Conservation (phyloP, 306 rosid species). For the Hippophae rhamnoides region DNA sequence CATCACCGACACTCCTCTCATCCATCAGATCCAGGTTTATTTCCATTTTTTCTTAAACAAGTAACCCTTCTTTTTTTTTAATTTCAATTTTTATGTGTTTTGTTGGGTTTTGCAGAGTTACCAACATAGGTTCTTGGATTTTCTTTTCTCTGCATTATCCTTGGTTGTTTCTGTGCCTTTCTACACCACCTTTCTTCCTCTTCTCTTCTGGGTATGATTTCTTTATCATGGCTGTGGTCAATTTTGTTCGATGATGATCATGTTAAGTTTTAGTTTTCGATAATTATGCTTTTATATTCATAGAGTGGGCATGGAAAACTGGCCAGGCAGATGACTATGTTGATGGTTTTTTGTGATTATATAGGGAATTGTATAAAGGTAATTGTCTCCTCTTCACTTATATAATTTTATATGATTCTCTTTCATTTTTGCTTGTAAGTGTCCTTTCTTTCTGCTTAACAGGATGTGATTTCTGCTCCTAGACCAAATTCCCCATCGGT, state of each 20-base stretch:
- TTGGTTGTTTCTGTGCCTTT: slow-evolving; percentile 90
- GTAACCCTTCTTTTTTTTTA: slow-evolving; percentile 11
- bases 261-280: not conserved
- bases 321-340: slow-evolving; percentile 91
- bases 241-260: not conserved
- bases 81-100: slow-evolving; percentile 1
- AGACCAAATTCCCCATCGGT: slow-evolving; percentile 90
- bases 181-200: slow-evolving; percentile 92
- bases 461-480: slow-evolving; percentile 95
- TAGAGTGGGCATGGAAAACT: slow-evolving; percentile 95
- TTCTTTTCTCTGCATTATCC: slow-evolving; percentile 60
- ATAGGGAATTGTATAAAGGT: slow-evolving; percentile 79
- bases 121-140: slow-evolving; percentile 51
- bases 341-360: slow-evolving; percentile 96
- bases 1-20: slow-evolving; percentile 37
- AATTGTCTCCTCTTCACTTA: slow-evolving; percentile 4
- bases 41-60: slow-evolving; percentile 1
- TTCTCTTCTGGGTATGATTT: slow-evolving; percentile 74
- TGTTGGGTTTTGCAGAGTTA: slow-evolving; percentile 36
- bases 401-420: slow-evolving; percentile 4
- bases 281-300: slow-evolving; percentile 7
- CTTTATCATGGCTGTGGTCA: slow-evolving; percentile 4
- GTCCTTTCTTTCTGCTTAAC: slow-evolving; percentile 7
- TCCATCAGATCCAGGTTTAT: slow-evolving; percentile 77
- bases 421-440: not conserved